Percentiles rank a stretch among this genome's conserved stretches.
These are phyloP conservation scores for Mallotus japonicus DNA, from an alignment of 441 rosid species.

Conservation along the genomic window DNA sequence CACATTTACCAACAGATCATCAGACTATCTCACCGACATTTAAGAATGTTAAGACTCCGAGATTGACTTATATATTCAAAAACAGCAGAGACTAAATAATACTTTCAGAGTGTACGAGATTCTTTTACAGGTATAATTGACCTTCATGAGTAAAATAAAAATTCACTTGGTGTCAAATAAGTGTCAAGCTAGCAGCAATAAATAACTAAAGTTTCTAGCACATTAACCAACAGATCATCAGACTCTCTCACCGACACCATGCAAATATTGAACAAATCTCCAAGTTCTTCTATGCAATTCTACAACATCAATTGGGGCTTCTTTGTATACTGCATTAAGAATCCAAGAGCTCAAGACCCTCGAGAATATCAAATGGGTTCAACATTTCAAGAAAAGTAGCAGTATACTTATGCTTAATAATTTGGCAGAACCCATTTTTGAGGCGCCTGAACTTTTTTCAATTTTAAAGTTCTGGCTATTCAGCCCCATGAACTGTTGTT, in stretches of 20 bases:
- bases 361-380: neutral
- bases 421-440: no score
- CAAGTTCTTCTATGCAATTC: neutral
- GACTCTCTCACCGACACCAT: neutral
- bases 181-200: neutral
- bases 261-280: neutral
- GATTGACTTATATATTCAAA: neutral
- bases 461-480: no score
- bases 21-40: neutral
- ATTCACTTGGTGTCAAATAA: neutral
- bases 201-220: neutral
- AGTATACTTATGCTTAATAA: no score
- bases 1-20: neutral
- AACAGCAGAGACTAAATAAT: neutral
- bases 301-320: neutral
- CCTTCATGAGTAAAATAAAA: neutral
- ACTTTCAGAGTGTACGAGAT: neutral
- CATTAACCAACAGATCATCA: neutral
- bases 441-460: no score
- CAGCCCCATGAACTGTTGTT: no score
- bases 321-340: neutral
- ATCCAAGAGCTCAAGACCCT: neutral
- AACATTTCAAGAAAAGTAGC: neutral
- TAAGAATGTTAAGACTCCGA: slow-evolving; percentile 20
- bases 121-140: neutral